These are phyloP conservation scores for Penicillium fimorum DNA, from an alignment of 495 filamentous ascomycete genomes.

Conservation along the genomic window DNA sequence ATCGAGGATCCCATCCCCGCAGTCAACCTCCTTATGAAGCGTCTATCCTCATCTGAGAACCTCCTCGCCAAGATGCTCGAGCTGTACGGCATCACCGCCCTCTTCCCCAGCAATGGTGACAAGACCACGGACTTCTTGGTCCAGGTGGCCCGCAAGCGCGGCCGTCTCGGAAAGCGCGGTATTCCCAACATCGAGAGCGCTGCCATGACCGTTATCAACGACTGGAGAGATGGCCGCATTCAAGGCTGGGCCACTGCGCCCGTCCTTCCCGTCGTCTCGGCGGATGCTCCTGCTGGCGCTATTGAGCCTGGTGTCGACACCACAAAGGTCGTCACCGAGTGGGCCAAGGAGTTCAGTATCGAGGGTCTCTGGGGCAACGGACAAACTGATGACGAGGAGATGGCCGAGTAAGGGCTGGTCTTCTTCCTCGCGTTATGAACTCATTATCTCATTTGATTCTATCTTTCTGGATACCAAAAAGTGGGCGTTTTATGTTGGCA, in stretches of 20 bases:
- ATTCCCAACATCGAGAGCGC: conserved; percentile 85
- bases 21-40: conserved; percentile 73
- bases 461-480: conserved; percentile 38
- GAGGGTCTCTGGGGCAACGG: conserved; percentile 87
- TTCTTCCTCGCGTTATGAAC: conserved; percentile 21
- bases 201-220: conserved; percentile 87
- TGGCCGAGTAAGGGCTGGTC: conserved; percentile 38
- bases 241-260: conserved; percentile 89
- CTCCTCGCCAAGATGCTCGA: conserved; percentile 73
- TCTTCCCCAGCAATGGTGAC: conserved; percentile 68
- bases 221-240: conserved; percentile 94
- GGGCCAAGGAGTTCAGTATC: conserved; percentile 94
- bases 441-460: conserved; percentile 30
- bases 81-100: conserved; percentile 76
- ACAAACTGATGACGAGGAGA: conserved; percentile 44
- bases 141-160: conserved; percentile 90
- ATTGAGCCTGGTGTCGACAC: conserved; percentile 53
- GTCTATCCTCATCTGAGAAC: conserved; percentile 68
- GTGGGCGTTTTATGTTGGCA: conserved; percentile 30
- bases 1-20: conserved; percentile 89
- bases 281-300: conserved; percentile 29
- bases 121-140: conserved; percentile 88
- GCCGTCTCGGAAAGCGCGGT: conserved; percentile 83
- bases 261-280: conserved; percentile 48
- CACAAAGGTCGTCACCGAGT: conserved; percentile 85